Evolutionary conservation across 2,329 filamentous ascomycete genomes (phyloP).

Genomic region (Botrytis byssoidea): DNA sequence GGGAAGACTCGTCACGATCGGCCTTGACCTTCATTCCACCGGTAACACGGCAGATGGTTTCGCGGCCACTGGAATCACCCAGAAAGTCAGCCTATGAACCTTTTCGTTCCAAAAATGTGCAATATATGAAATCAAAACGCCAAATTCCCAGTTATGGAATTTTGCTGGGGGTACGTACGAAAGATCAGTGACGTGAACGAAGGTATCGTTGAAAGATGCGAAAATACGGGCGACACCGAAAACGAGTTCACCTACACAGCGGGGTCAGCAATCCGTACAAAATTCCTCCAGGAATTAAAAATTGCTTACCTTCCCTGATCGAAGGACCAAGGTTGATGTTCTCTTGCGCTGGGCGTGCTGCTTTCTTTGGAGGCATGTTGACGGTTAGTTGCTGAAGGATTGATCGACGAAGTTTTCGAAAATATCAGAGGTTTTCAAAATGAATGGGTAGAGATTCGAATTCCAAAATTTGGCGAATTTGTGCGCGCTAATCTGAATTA

Average conservation of each 20-base stretch:
- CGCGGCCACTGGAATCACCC: conserved; percentile 85
- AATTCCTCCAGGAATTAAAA: background rate
- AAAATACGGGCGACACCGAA: conserved; percentile 80
- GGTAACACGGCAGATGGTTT: conserved; percentile 99
- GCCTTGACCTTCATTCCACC: conserved; percentile 99
- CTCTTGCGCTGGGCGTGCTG: conserved; percentile 80
- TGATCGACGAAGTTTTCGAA: conserved; percentile 22
- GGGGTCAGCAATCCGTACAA: conserved; percentile 8
- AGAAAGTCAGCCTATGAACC: conserved; percentile 60
- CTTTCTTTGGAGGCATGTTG: conserved; percentile 97
- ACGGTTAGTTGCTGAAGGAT: conserved; percentile 48
- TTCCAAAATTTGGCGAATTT: conserved; percentile 24
- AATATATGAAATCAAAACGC: conserved; percentile 22
- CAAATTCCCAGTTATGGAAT: conserved; percentile 20
- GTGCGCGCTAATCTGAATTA: conserved; percentile 33
- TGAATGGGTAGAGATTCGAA: conserved; percentile 1
- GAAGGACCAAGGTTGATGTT: conserved; percentile 98
- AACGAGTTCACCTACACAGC: conserved; percentile 63
- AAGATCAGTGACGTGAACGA: conserved; percentile 99
- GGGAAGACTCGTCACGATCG: conserved; percentile 99
- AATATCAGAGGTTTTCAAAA: conserved; percentile 18
- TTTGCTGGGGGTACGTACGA: conserved; percentile 56
- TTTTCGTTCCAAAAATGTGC: conserved; percentile 28
- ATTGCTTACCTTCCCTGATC: conserved; percentile 79
- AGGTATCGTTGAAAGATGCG: conserved; percentile 68